Base-by-base conservation (phyloP, 2,329 filamentous ascomycete genomes). In the Basipetospora chlamydospora region DNA sequence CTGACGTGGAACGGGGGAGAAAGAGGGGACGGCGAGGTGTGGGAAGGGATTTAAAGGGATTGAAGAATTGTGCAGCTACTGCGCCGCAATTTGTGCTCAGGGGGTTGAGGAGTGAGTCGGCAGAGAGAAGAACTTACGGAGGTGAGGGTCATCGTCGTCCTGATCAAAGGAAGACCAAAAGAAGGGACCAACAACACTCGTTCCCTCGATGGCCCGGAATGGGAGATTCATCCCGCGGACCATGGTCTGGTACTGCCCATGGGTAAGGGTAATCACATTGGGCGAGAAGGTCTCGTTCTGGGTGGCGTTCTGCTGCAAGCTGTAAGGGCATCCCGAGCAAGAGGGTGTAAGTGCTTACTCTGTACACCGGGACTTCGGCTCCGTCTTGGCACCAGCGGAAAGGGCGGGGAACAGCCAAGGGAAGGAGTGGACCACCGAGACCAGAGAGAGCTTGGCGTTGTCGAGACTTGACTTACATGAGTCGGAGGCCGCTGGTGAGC, bases 81-180 rank as follows among this genome's bases (percentile, higher is more conserved):
- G n/a, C n/a, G n/a, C n/a, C n/a, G n/a, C n/a, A n/a, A n/a, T n/a
- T n/a, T n/a, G n/a, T n/a, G n/a, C n/a, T n/a, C n/a, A n/a, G n/a
- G n/a, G n/a, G n/a, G n/a, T n/a, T n/a, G n/a, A n/a, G n/a, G n/a
- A n/a, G n/a, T n/a, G n/a, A n/a, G n/a, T n/a, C n/a, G n/a, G n/a
- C n/a, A n/a, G n/a, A n/a, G n/a, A n/a, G n/a, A n/a, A n/a, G 12
- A 18, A 53, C 65, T 47, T 59, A 71, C 68, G 73, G 31, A 77
- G 54, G 52, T 72, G 67, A 26, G 64, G 67, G 43, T 74, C 62
- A 2, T 64, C 58, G 36, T 71, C 67, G 44, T 73, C 63, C 40
- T 70, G 63, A 47, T 77, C 70, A 41, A 64, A 60, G 2, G 66
- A 60, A 28, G 58, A 65, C 72, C 72, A 77, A 52, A 77, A 77